Evolutionary conservation across 1,284 basidiomycete genomes (phyloP).

Genomic region (Tetrapyrgos nigripes): DNA sequence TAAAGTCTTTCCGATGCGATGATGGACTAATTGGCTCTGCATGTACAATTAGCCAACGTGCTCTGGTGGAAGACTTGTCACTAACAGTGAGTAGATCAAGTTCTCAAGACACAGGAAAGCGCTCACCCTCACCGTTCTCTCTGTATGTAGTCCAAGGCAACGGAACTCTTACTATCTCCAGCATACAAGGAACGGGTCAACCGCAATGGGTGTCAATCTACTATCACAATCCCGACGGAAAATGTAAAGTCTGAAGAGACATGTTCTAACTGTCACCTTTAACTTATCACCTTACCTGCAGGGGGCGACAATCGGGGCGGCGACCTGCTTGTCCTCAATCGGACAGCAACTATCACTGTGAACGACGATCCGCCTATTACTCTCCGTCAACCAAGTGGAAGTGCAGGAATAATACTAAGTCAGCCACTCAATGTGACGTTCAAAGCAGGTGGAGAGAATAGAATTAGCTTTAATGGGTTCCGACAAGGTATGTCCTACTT

Average conservation of each 20-base stretch:
- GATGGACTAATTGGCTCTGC: neutral
- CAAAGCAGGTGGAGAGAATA: constrained; percentile 2
- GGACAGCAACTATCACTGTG: neutral
- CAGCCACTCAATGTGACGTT: constrained; percentile 6
- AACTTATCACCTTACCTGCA: neutral
- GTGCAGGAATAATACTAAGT: constrained; percentile 2
- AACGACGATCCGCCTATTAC: neutral
- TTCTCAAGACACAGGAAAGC: neutral
- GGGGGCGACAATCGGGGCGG: neutral
- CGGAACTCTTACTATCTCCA: constrained; percentile 30
- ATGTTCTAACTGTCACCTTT: neutral
- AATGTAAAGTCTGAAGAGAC: neutral
- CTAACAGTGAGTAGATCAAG: neutral
- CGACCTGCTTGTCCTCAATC: neutral
- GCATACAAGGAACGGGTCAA: constrained; percentile 34
- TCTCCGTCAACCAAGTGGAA: neutral
- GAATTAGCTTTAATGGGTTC: constrained; percentile 5
- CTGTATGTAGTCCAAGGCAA: constrained; percentile 7
- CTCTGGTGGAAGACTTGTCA: neutral
- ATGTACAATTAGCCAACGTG: constrained; percentile 5
- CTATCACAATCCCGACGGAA: constrained; percentile 27
- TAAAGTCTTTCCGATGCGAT: neutral
- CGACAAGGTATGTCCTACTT: neutral
- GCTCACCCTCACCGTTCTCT: neutral
- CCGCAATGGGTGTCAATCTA: constrained; percentile 39